Evolutionary conservation across 1,284 basidiomycete genomes (phyloP), one percentile per base, ranked within the genome.

Genomic region (Rhodotorula sp.): DNA sequence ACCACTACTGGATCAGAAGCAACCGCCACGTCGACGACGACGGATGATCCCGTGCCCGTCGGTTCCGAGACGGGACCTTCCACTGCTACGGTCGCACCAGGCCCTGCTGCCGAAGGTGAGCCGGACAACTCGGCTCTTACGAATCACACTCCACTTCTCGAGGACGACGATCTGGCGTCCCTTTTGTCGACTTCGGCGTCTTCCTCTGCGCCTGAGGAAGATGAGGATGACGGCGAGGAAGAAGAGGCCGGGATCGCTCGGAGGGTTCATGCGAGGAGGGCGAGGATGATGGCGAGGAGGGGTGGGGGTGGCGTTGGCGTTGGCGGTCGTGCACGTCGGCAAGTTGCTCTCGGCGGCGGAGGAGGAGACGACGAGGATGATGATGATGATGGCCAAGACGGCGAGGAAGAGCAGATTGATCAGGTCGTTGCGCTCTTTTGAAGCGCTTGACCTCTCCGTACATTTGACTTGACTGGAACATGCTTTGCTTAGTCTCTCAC

Each of bases 381-480:
- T 15, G 52, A 55, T 1, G 54, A 55, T 14, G 48, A 62, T 5
- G 57, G 10, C n/a, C 49, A 23, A 6, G 49, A 66, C 5, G 62
- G 14, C 6, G 56, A 12, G 5, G 67, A 54, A 0, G 67, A 49
- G 5, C 58, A 60, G 28, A 50, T 64, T 4, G 67, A 69, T n/a
- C 52, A 65, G 59, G 57, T 69, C 18, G 67, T 60, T 6, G 67
- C 52, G 45, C 34, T 69, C 23, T 69, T 69, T 23, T 69, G 65
- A 66, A 23, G 54, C 16, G 15, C 38, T 43, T 26, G 34, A 34
- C 34, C 34, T 12, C n/a, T 55, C 1, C 28, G 26, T 26, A n/a
- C 50, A n/a, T 26, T 14, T 14, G 50, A 50, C 49, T 19, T 28
- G 28, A 28, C 28, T 28, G 38, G 12, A 43, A 43, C 38, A 43